Base-by-base conservation (phyloP, 2,329 filamentous ascomycete genomes). In the Colletotrichum liriopes region DNA sequence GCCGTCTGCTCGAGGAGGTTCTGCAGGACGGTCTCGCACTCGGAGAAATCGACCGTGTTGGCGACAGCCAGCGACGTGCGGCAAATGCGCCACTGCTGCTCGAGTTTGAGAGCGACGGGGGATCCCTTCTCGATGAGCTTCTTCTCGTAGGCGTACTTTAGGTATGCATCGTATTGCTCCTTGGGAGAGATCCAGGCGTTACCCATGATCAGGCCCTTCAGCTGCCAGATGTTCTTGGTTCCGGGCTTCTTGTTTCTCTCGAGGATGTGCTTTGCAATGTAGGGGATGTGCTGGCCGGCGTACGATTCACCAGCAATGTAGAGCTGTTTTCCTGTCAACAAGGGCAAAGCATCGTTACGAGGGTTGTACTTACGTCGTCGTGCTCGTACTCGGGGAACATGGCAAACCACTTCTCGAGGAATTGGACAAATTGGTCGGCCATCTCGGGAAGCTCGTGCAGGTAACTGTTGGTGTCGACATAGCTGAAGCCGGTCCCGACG, bases 271-370 rank as follows among this genome's bases (percentile, higher is more conserved):
- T 92, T 92, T n/a, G 95, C 93, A 75, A 99, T 96, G 81, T 99
- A 98, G 1, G 96, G 96, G 73, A 99, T 98, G 83, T 98, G 93
- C 80, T 98, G 96, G 55, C 96, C 96, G 6, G 96, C 96, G 80
- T 95, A 99, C 0, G 96, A 99, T 84, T 99, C 96, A 77, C 97
- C 96, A 1, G 96, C 94, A 75, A 99, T 88, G 82, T 98, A 99
- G 26, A 99, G 85, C 95, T 98, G 78, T 26, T 54, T 2, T 29
- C 3, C 5, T 54, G 56, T 74, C 6, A 58, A 14, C n/a, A 26
- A 16, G 11, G 16, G 14, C 55, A 20, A 20, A 14, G 12, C 20
- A 37, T 56, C 11, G 11, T 26, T 26, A 14, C 11, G 12, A 29
- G 14, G n/a, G n/a, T 58, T 58, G 18, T 11, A 88, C 94, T 85